Evolutionary conservation across 441 rosid genomes (phyloP).

Genomic region (Adansonia madagascariensis): DNA sequence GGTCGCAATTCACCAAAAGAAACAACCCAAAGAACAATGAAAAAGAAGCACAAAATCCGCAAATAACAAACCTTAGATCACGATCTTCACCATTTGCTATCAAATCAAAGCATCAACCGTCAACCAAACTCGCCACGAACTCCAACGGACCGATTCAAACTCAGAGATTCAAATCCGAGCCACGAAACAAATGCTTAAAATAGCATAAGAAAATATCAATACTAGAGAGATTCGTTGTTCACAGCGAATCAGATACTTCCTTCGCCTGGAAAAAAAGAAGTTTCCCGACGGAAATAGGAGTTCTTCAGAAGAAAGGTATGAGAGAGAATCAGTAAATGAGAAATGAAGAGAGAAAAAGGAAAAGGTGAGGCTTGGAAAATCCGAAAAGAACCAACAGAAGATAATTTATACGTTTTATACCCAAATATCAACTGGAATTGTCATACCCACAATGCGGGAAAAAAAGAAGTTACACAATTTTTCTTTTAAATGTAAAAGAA

Average conservation of each 20-base stretch:
- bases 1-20: constrained; percentile 30
- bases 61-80: constrained; percentile 75
- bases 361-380: constrained; percentile 56
- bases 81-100: constrained; percentile 46
- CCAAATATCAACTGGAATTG: constrained; percentile 25
- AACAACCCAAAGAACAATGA: constrained; percentile 35
- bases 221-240: constrained; percentile 24
- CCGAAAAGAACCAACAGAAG: constrained; percentile 47
- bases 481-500: not conserved
- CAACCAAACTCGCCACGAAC: constrained; percentile 37
- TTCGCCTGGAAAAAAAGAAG: constrained; percentile 13
- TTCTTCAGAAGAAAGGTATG: constrained; percentile 38
- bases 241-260: constrained; percentile 23
- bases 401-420: constrained; percentile 76
- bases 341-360: constrained; percentile 29
- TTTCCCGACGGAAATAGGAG: constrained; percentile 14
- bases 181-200: constrained; percentile 18
- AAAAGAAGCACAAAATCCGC: constrained; percentile 30
- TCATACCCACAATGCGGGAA: too few relatives aligned
- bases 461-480: too few relatives aligned
- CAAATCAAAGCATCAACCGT: constrained; percentile 37
- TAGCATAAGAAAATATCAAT: constrained; percentile 10
- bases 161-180: constrained; percentile 60
- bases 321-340: constrained; percentile 50
- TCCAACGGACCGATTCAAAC: constrained; percentile 44